phyloP scores from a whole-genome alignment of 1,284 basidiomycete species.

The Ceratobasidium sp. region DNA sequence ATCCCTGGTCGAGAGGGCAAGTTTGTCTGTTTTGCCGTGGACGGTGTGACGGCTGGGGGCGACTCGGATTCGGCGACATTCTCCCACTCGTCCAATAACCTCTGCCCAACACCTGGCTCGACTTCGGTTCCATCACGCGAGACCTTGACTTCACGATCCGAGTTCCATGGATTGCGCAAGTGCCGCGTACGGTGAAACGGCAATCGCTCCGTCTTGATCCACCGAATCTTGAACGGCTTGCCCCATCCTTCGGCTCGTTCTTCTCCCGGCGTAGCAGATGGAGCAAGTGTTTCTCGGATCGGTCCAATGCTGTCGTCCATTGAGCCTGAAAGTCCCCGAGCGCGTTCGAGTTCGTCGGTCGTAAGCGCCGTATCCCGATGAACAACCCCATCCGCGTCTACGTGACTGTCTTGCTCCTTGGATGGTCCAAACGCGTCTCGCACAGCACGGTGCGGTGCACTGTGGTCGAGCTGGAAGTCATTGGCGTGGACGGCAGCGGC shows the following conservation, averaged over 20 bases:
- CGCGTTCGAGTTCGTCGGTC: constrained; percentile 29
- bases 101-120: constrained; percentile 79
- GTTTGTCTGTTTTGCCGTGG: neutral
- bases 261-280: constrained; percentile 43
- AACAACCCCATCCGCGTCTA: constrained; percentile 45
- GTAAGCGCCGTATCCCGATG: constrained; percentile 45
- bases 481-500: neutral
- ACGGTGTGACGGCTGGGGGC: neutral
- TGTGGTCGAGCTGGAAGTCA: constrained; percentile 34
- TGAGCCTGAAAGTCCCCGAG: constrained; percentile 12
- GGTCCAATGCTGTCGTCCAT: neutral
- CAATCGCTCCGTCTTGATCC: constrained; percentile 78
- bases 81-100: constrained; percentile 80
- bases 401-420: constrained; percentile 25
- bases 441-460: constrained; percentile 36
- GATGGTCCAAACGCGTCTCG: constrained; percentile 18
- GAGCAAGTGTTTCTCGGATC: constrained; percentile 5
- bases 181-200: constrained; percentile 80
- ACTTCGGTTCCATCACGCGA: constrained; percentile 92
- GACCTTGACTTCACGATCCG: constrained; percentile 88
- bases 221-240: constrained; percentile 81
- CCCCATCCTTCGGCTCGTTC: constrained; percentile 61
- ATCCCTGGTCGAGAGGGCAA: constrained; percentile 18
- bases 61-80: constrained; percentile 11
- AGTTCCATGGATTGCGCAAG: constrained; percentile 91